These are phyloP conservation scores for Penicillium sp. DNA, from an alignment of 2,329 filamentous ascomycete genomes.

Conservation along the genomic window DNA sequence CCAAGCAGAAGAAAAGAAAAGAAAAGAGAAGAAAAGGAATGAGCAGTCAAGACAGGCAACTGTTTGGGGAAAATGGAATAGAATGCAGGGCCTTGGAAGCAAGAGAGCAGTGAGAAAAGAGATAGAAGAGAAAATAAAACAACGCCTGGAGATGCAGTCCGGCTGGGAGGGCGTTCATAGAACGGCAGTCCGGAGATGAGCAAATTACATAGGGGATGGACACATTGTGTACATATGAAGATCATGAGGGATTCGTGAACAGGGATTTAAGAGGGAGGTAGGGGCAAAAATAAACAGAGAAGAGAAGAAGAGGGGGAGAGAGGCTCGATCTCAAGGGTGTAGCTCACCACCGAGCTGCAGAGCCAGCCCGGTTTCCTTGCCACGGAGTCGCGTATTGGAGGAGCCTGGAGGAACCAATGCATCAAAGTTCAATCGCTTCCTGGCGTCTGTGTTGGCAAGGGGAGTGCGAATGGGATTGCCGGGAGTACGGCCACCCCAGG, in stretches of 20 bases:
- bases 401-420: constrained; percentile 61
- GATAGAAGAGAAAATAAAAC: background rate
- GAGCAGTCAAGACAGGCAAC: background rate
- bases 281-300: constrained; percentile 23
- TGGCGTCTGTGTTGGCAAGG: constrained; percentile 65
- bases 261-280: constrained; percentile 22
- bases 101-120: background rate
- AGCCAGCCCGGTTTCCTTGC: constrained; percentile 56
- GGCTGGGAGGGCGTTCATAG: background rate
- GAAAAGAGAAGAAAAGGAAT: constrained; percentile 2
- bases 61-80: constrained; percentile 6
- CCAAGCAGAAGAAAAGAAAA: background rate
- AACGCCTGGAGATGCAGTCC: constrained; percentile 26
- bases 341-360: constrained; percentile 69
- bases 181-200: background rate
- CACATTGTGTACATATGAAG: constrained; percentile 22
- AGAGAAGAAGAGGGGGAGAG: constrained; percentile 10
- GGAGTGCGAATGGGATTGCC: constrained; percentile 66
- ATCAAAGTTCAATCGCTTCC: constrained; percentile 81
- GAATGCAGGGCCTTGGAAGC: constrained; percentile 11
- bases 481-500: constrained; percentile 67
- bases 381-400: constrained; percentile 44
- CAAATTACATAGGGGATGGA: constrained; percentile 19
- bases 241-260: constrained; percentile 26
- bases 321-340: constrained; percentile 44